These are phyloP conservation scores for Xylaria polymorpha DNA, from an alignment of 2,329 filamentous ascomycete species.

Conservation along the genomic window DNA sequence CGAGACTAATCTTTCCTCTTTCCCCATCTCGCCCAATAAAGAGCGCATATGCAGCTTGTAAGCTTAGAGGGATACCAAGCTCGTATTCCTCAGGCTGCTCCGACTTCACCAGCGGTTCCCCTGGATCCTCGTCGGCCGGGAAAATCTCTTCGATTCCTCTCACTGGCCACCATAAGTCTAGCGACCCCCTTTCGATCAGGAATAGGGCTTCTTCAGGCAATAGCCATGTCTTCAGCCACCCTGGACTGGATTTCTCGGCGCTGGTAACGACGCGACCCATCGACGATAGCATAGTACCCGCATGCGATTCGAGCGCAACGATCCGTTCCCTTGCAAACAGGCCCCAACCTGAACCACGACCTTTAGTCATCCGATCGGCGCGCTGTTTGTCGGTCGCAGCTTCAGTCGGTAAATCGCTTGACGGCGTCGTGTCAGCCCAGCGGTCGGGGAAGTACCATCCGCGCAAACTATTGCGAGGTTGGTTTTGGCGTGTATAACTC, in stretches of 20 bases:
- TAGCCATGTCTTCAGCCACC: conserved; percentile 78
- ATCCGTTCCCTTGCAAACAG: conserved; percentile 59
- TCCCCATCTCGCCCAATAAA: conserved; percentile 78
- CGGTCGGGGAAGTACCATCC: conserved; percentile 79
- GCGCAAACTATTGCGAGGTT: conserved; percentile 71
- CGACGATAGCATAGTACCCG: conserved; percentile 77
- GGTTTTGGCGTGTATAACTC: conserved; percentile 78
- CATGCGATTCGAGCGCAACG: conserved; percentile 76
- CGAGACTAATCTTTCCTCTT: conserved; percentile 71
- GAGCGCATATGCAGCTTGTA: conserved; percentile 89
- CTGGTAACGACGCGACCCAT: conserved; percentile 74
- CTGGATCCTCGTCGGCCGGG: conserved; percentile 44
- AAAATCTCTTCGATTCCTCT: conserved; percentile 61
- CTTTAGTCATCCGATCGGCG: conserved; percentile 40
- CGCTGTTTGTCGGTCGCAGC: conserved; percentile 36
- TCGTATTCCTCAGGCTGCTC: conserved; percentile 60
- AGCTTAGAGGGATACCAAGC: conserved; percentile 82
- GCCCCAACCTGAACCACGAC: conserved; percentile 50
- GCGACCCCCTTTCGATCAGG: conserved; percentile 83
- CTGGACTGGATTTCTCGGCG: conserved; percentile 64
- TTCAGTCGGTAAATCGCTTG: conserved; percentile 36
- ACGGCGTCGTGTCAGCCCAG: conserved; percentile 54
- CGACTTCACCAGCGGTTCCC: conserved; percentile 42
- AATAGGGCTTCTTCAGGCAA: conserved; percentile 93
- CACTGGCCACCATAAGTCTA: conserved; percentile 88